phyloP scores from a whole-genome alignment of 2,329 filamentous ascomycete species.

The Exophiala spinifera region DNA sequence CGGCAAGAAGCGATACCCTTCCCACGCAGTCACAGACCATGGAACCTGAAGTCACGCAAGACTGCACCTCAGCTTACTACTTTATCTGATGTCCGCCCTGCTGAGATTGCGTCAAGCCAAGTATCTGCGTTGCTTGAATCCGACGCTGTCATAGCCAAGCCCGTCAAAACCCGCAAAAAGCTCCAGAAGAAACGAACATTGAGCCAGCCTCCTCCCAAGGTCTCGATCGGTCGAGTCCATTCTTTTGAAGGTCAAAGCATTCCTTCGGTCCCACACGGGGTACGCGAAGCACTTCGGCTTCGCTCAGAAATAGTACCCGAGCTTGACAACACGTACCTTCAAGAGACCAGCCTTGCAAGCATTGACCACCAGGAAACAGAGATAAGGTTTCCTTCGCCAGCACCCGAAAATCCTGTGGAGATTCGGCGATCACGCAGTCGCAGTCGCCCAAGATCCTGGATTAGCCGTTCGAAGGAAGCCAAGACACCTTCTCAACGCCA shows the following conservation, averaged over 20 bases:
- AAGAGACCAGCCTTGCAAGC: conserved; percentile 15
- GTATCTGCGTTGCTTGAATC: background rate
- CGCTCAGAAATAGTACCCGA: conserved; percentile 27
- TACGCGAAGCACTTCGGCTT: conserved; percentile 24
- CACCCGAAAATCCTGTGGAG: conserved; percentile 10
- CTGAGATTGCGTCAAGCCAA: background rate
- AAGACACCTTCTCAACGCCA: conserved; percentile 6
- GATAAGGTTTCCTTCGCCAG: conserved; percentile 27
- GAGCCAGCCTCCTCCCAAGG: conserved; percentile 11
- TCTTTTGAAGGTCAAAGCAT: conserved; percentile 20
- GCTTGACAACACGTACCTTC: conserved; percentile 24
- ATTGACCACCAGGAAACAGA: conserved; percentile 15
- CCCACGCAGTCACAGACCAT: background rate
- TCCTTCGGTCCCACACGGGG: conserved; percentile 20
- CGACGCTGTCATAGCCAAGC: background rate
- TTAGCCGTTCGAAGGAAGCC: conserved; percentile 20
- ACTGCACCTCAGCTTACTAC: conserved; percentile 13
- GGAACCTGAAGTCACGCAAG: conserved; percentile 19
- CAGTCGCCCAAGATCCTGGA: conserved; percentile 24
- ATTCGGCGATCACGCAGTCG: conserved; percentile 14
- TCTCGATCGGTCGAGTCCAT: conserved; percentile 20
- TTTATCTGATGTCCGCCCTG: conserved; percentile 10
- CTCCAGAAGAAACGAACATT: conserved; percentile 27
- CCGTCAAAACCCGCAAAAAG: conserved; percentile 19
- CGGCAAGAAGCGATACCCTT: background rate